phyloP scores from a whole-genome alignment of 805 yeast species.

The Zygotorulaspora chibaensis region DNA sequence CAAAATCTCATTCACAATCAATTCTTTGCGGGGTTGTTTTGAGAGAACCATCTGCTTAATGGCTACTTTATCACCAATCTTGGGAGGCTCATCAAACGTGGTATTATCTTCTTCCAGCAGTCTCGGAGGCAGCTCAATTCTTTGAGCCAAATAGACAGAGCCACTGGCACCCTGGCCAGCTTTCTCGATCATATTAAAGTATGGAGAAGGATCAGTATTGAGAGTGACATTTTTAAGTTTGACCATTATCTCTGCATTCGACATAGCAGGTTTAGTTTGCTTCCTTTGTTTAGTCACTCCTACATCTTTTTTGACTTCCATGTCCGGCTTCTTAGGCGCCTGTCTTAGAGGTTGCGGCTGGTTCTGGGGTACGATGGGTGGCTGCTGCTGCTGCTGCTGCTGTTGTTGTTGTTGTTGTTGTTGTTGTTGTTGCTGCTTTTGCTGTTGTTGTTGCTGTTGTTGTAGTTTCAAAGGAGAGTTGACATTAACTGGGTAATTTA shows the following conservation, averaged over 20 bases:
- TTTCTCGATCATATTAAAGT: constrained; percentile 69
- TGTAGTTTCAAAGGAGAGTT: background rate
- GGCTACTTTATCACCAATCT: constrained; percentile 71
- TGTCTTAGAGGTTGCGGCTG: constrained; percentile 22
- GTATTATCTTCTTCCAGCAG: constrained; percentile 12
- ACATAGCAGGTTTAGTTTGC: constrained; percentile 60
- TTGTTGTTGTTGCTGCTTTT: constrained; percentile 19
- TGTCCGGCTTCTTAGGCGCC: constrained; percentile 32
- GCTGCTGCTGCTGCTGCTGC: constrained; percentile 29
- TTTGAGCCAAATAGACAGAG: constrained; percentile 82
- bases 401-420: constrained; percentile 16
- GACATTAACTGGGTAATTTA: background rate
- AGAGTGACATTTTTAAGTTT: constrained; percentile 79
- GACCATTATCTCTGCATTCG: constrained; percentile 83
- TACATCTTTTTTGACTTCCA: constrained; percentile 24
- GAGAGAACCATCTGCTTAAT: constrained; percentile 93
- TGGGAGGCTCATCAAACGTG: constrained; percentile 21
- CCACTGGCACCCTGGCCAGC: constrained; percentile 99
- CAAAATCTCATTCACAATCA: constrained; percentile 90
- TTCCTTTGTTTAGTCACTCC: constrained; percentile 37
- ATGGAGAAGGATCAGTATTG: constrained; percentile 79
- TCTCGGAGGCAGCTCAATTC: constrained; percentile 41
- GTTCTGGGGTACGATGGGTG: constrained; percentile 1
- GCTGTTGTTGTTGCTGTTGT: constrained; percentile 25
- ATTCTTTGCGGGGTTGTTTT: constrained; percentile 89